Base-by-base conservation (phyloP, 2,329 filamentous ascomycete species). In the Stachybotrys chlorohalonatus region DNA sequence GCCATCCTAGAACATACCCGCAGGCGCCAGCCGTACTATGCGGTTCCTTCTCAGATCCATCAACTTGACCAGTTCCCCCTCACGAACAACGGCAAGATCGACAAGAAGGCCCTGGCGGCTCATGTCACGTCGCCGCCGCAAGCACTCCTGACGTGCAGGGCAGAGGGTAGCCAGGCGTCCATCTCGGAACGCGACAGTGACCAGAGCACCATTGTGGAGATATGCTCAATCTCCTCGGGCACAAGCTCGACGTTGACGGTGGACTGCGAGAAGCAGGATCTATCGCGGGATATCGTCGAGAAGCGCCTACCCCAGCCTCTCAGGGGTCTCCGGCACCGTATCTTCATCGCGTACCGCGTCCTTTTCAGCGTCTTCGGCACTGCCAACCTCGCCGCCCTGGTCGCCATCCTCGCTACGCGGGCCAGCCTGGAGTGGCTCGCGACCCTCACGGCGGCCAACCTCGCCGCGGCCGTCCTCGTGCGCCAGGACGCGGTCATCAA, bases 21-120 rank as follows among this genome's bases (percentile, higher is more conserved):
- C 51, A 65, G 69, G 47, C 68, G 68, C 11, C 73, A 81, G 50
- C 78, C 80, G 2, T 83, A 81, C 64, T 83, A 83, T 59, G 79
- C 78, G 1, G 70, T 81, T 11, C 80, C 80, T 0, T 69, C 73
- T 8, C 63, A 68, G 50, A 73, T 77, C 63, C 68, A 75, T 32
- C 67, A 71, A 24, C 64, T 79, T 5, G 62, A 68, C 0, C 65
- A 67, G 3, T 70, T 83, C 31, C 77, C 79, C 0, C 68, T 78
- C 30, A 83, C 80, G 0, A 59, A 71, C 2, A 82, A 83, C 56
- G 81, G 81, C 49, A 83, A 83, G 65, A 73, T 81, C 48, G 75
- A 83, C 64, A 82, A 80, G 68, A 68, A 66, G 24, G 65, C 67
- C 6, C 72, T 83, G 4, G 66, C 63, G 7, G 61, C 63, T 9